Conservation (phyloP, 2,329 filamentous ascomycete species). For the Penicillium sp. region DNA sequence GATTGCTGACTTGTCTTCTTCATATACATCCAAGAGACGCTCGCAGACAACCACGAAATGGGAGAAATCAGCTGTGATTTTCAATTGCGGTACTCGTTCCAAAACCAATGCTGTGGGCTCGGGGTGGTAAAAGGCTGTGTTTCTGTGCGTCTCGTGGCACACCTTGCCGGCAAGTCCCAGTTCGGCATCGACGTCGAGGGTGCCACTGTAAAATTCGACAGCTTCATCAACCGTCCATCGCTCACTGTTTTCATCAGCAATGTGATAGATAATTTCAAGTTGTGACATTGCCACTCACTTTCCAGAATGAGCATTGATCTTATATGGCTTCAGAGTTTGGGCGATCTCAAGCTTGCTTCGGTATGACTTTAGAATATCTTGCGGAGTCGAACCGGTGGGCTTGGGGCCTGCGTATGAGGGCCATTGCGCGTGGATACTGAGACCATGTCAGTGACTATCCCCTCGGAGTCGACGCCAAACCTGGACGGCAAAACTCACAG, state of each 20-base stretch:
- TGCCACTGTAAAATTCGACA: constrained; percentile 35
- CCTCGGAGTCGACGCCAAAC: too few species aligned
- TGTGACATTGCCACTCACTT: constrained; percentile 7
- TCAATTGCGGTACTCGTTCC: constrained; percentile 32
- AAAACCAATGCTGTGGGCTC: constrained; percentile 31
- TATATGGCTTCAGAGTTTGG: constrained; percentile 11
- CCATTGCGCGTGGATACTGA: constrained; percentile 22
- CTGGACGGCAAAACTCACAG: constrained; percentile 8
- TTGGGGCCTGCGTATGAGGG: constrained; percentile 19
- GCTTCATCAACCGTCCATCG: constrained; percentile 34
- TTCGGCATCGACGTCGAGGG: constrained; percentile 33
- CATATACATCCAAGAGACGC: constrained; percentile 20
- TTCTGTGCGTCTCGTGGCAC: constrained; percentile 37
- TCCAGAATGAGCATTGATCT: constrained; percentile 26
- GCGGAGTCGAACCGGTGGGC: constrained; percentile 16
- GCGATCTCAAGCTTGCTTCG: constrained; percentile 14
- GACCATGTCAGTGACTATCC: not conserved
- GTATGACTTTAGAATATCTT: constrained; percentile 17
- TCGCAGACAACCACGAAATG: constrained; percentile 27
- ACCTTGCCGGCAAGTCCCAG: constrained; percentile 32
- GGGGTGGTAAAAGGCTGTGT: constrained; percentile 35
- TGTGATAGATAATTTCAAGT: too few species aligned
- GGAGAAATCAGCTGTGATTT: constrained; percentile 27
- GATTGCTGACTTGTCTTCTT: constrained; percentile 20
- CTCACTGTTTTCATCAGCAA: constrained; percentile 23